Evolutionary conservation across 1,284 basidiomycete genomes (phyloP).

Genomic region (Moesziomyces aphidis): DNA sequence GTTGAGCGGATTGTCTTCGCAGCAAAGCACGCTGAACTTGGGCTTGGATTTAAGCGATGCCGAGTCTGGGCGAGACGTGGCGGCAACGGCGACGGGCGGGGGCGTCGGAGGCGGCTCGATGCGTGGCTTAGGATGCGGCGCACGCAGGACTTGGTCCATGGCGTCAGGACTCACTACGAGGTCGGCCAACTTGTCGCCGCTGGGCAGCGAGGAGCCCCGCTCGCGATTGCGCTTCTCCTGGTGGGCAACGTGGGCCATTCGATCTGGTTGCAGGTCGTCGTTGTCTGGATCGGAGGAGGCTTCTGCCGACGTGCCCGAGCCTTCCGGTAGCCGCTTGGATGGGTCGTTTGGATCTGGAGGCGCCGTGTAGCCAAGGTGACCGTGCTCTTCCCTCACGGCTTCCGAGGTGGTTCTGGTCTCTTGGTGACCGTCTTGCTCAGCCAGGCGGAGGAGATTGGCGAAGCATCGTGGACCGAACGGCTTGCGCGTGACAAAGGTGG

Average conservation of each 20-base stretch:
- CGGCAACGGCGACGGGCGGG: neutral
- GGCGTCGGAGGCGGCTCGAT: constrained; percentile 16
- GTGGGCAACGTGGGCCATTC: constrained; percentile 18
- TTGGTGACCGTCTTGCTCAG: constrained; percentile 23
- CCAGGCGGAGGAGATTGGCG: constrained; percentile 34
- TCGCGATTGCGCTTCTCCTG: constrained; percentile 17
- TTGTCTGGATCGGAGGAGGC: neutral
- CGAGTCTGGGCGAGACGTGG: neutral
- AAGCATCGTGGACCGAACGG: constrained; percentile 53
- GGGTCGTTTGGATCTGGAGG: constrained; percentile 18
- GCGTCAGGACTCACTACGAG: constrained; percentile 28
- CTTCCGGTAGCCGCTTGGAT: constrained; percentile 6
- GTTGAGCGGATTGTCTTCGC: constrained; percentile 61
- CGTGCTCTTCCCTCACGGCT: constrained; percentile 22
- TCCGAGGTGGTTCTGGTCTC: constrained; percentile 14
- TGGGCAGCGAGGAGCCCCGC: constrained; percentile 3
- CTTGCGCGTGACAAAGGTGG: constrained; percentile 52
- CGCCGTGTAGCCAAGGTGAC: constrained; percentile 37
- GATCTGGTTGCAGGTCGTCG: constrained; percentile 9
- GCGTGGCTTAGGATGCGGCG: constrained; percentile 23
- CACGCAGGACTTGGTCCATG: constrained; percentile 46
- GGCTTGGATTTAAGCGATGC: constrained; percentile 13
- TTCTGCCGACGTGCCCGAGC: constrained; percentile 3
- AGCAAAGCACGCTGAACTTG: constrained; percentile 50
- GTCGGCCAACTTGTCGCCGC: constrained; percentile 33